phyloP scores from a whole-genome alignment of 2,329 filamentous ascomycete genomes.

The Verticillium longisporum region DNA sequence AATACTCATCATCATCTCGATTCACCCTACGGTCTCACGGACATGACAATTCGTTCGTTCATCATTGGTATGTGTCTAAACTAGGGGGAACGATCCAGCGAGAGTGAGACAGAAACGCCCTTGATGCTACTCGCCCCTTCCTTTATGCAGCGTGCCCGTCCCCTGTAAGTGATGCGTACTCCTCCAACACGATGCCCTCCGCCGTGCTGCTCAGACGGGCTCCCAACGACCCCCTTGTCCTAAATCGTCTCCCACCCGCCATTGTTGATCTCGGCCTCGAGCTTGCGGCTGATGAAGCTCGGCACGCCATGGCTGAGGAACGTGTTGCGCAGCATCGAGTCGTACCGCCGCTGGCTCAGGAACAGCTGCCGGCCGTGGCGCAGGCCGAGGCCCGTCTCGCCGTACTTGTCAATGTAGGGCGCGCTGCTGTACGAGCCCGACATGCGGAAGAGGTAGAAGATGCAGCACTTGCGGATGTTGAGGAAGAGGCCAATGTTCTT shows the following conservation, averaged over 20 bases:
- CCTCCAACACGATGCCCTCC: background rate
- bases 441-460: conserved; percentile 76
- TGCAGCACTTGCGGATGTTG: conserved; percentile 92
- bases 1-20: no score
- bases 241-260: conserved; percentile 90
- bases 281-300: conserved; percentile 78
- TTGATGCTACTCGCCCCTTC: no score
- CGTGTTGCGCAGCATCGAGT: conserved; percentile 74
- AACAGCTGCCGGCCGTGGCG: conserved; percentile 83
- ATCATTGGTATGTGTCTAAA: no score
- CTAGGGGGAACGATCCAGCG: no score
- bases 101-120: no score
- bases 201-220: no score
- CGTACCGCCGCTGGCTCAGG: conserved; percentile 89
- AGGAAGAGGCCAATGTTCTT: conserved; percentile 88
- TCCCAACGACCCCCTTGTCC: background rate
- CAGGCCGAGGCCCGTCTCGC: conserved; percentile 89
- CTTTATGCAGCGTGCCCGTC: no score
- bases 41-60: no score
- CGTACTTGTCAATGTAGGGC: conserved; percentile 92
- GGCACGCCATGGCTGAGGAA: conserved; percentile 86
- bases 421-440: conserved; percentile 82
- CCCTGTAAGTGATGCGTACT: no score
- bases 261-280: conserved; percentile 95
- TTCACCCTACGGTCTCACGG: no score